Evolutionary conservation across 169 alveolate species (phyloP).

Genomic region (Cryptosporidium muris): DNA sequence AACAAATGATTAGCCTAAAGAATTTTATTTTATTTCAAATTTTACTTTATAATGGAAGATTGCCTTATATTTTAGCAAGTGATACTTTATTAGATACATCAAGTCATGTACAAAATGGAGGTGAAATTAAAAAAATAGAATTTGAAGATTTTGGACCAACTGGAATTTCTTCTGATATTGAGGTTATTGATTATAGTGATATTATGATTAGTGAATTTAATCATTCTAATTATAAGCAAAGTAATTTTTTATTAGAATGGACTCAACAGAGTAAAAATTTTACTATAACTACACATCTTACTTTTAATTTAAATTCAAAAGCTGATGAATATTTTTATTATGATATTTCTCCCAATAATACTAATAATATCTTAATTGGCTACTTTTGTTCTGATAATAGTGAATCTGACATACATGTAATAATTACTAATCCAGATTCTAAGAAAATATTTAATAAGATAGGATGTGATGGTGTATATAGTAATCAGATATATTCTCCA

Average conservation of each 20-base stretch:
- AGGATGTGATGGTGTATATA: conserved; percentile 69
- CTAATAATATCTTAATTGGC: conserved; percentile 42
- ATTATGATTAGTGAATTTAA: not conserved
- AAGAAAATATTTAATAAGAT: conserved; percentile 45
- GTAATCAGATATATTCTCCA: conserved; percentile 2
- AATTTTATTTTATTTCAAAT: no score
- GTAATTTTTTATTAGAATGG: conserved; percentile 55
- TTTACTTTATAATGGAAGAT: no score
- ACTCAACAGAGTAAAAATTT: conserved; percentile 39
- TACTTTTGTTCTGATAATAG: conserved; percentile 54
- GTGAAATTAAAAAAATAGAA: no score
- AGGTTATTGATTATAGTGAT: no score
- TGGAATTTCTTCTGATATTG: no score
- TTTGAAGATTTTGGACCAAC: no score
- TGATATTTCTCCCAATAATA: conserved; percentile 26
- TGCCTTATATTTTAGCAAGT: no score
- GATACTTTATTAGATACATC: no score
- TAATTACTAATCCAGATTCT: conserved; percentile 67
- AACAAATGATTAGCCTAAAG: no score
- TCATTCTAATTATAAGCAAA: not conserved
- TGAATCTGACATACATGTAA: conserved; percentile 41
- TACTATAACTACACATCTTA: conserved; percentile 37
- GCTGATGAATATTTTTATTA: conserved; percentile 62
- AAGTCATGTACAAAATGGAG: no score
- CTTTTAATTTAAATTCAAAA: conserved; percentile 48